Percentiles rank a stretch among this genome's conserved stretches.
Conservation (phyloP, 495 filamentous ascomycete species). For the Bryoglossum gracile region DNA sequence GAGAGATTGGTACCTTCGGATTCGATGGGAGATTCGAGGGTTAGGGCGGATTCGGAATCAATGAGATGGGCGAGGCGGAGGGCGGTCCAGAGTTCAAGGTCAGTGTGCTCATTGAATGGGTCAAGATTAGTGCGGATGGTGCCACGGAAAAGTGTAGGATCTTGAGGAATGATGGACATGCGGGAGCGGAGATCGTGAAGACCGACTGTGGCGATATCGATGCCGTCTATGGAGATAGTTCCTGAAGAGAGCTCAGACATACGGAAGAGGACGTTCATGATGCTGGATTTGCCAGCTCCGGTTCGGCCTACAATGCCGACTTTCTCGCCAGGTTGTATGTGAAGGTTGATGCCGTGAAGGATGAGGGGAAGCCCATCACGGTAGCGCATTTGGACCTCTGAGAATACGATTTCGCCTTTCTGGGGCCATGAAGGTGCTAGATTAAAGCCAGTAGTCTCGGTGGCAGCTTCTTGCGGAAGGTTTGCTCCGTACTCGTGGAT, state of each 20-base stretch:
- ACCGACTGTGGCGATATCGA: constrained; percentile 74
- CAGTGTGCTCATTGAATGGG: neutral
- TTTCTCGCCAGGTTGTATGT: constrained; percentile 70
- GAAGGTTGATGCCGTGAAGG: constrained; percentile 65
- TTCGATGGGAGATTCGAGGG: constrained; percentile 57
- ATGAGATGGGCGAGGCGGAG: constrained; percentile 54
- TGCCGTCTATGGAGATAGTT: constrained; percentile 73
- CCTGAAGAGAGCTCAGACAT: constrained; percentile 73
- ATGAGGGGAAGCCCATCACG: constrained; percentile 42
- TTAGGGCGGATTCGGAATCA: neutral
- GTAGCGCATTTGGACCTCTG: constrained; percentile 31
- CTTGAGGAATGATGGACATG: constrained; percentile 50
- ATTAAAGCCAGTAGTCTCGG: constrained; percentile 34
- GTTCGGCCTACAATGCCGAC: constrained; percentile 92
- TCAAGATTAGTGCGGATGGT: constrained; percentile 24
- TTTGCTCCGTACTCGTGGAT: constrained; percentile 79
- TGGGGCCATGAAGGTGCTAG: constrained; percentile 29
- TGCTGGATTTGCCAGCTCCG: constrained; percentile 84
- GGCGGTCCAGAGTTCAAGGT: neutral
- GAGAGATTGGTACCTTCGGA: constrained; percentile 38
- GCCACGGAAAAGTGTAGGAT: constrained; percentile 32
- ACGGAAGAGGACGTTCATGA: constrained; percentile 85
- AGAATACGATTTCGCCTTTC: constrained; percentile 25
- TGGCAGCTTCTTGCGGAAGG: constrained; percentile 62
- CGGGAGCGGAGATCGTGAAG: constrained; percentile 76